phyloP scores from a whole-genome alignment of 495 filamentous ascomycete genomes.

The Margaritispora aquatica region DNA sequence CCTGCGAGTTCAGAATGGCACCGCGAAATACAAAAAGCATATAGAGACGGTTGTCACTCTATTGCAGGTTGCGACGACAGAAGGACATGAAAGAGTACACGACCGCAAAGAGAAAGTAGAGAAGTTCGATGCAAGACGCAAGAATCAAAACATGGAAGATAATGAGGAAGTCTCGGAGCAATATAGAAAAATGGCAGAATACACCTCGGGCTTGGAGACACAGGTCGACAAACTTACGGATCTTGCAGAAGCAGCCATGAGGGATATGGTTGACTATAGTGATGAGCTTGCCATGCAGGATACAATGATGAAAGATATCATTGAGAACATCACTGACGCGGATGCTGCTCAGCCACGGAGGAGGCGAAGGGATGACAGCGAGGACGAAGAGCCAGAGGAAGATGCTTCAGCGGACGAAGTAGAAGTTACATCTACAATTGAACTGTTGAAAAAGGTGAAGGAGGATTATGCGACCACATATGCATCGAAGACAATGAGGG shows the following conservation, averaged over 20 bases:
- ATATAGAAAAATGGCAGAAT: conserved; percentile 33
- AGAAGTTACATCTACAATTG: conserved; percentile 22
- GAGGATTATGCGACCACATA: conserved; percentile 34
- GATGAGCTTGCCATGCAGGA: conserved; percentile 41
- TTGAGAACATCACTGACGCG: conserved; percentile 33
- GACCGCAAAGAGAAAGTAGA: conserved; percentile 32
- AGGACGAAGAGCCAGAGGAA: conserved; percentile 23
- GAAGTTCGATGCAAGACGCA: conserved; percentile 33
- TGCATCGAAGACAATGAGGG: conserved; percentile 29
- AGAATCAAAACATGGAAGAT: conserved; percentile 19
- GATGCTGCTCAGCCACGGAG: conserved; percentile 29
- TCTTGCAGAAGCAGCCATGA: conserved; percentile 35
- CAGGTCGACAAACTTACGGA: conserved; percentile 33
- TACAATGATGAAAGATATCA: conserved; percentile 32
- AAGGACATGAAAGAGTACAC: conserved; percentile 46
- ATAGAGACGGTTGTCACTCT: conserved; percentile 29
- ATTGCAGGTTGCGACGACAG: conserved; percentile 35
- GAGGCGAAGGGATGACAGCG: conserved; percentile 17
- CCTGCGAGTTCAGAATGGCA: conserved; percentile 25
- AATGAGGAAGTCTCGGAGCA: conserved; percentile 33
- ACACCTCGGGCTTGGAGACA: conserved; percentile 30
- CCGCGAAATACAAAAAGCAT: conserved; percentile 33
- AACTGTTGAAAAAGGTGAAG: conserved; percentile 31
- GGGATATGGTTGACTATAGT: conserved; percentile 37
- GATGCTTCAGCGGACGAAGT: conserved; percentile 6